Evolutionary conservation across 2,329 filamentous ascomycete species (phyloP), one percentile per base, ranked within the genome.

Genomic region (Lecanicillium sp.): DNA sequence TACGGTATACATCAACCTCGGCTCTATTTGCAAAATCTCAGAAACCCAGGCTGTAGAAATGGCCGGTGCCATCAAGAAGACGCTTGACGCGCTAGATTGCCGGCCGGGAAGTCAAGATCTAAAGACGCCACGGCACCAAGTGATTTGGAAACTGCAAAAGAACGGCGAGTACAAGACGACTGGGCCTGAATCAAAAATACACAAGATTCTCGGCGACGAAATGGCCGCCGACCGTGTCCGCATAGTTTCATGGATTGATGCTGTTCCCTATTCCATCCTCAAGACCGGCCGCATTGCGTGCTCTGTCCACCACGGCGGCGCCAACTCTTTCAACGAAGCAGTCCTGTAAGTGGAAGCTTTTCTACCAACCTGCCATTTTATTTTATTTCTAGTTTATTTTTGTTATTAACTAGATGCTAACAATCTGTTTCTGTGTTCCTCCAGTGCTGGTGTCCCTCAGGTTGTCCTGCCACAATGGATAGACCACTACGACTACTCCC

Each of bases 1-100:
- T 3, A 72, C 67, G 0, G 49, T 75, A 0, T 58, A 70, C n/a
- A 57, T 74, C 22, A 71, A 68, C 42, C 50, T 73, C 2, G 71
- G 71, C 1, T 66, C 67, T 0, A 54, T 62, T 4, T 50, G 55
- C 33, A 48, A 46, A 0, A 48, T 58, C 4, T 48, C 53, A 1
- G 49, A 57, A 4, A 48, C 54, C 0, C 55, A 63, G 33, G 64
- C 62, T 0, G 34, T 52, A 8, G 60, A 66, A 22, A 57, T 73
- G 22, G 61, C 63, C 0, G 33, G 30, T 0, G 62, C 60, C 0
- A 27, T 73, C 3, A 52, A 51, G 8, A 44, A 49, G 0, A 51
- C 66, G 3, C 49, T 73, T 0, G 50, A 62, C 7, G 37, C 40
- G 2, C 46, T 48, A 2, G 39, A 49, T 14, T 34, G 32, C 14